Base-by-base conservation (phyloP, 352 stramenopile species). In the Pythium insidiosum region DNA sequence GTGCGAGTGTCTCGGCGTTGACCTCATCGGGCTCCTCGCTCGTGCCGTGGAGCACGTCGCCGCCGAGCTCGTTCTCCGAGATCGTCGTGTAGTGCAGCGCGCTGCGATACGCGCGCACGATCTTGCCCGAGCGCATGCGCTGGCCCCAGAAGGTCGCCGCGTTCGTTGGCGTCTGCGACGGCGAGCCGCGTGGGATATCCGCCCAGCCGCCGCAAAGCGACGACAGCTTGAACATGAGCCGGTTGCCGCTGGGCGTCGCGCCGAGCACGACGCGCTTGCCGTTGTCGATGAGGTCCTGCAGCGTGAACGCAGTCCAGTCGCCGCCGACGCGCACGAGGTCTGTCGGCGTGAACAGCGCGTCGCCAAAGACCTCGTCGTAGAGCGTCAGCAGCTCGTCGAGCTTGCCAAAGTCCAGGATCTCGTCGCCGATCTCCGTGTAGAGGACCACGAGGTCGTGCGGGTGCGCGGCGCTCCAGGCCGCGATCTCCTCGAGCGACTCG, bases 191-290 rank as follows among this genome's bases (percentile, higher is more conserved):
- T 0, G 70, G 66, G 1, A 76, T 33, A 23, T 79, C 60, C 10
- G 50, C 37, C 66, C 65, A 84, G 22, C 68, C 66, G 22, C 37
- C 43, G 22, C 74, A 88, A 22, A 84, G 39, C 18, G 52, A 39
- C 1, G 47, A 44, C 57, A 80, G 74, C 44, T 66, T 60, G 28
- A 84, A 84, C n/a, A n/a, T n/a, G 56, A 83, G 76, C 29, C 62
- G 49, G 35, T 74, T 63, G 39, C 83, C 71, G 18, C 39, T 63
- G 7, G 64, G 54, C 5, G 62, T 61, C 19, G 69, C 37, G 19
- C 82, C 54, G 23, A 81, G 36, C 18, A 78, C 68, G 2, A 85
- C 58, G 22, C 72, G 72, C 43, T 84, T 88, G 16, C 65, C 69
- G 7, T 53, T 52, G 1, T 47, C 31, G 16, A 88, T 61, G 3